Percentiles rank a stretch among this genome's conserved stretches.
Evolutionary conservation across 2,329 filamentous ascomycete genomes (phyloP).

Genomic region (Cercospora beticola): DNA sequence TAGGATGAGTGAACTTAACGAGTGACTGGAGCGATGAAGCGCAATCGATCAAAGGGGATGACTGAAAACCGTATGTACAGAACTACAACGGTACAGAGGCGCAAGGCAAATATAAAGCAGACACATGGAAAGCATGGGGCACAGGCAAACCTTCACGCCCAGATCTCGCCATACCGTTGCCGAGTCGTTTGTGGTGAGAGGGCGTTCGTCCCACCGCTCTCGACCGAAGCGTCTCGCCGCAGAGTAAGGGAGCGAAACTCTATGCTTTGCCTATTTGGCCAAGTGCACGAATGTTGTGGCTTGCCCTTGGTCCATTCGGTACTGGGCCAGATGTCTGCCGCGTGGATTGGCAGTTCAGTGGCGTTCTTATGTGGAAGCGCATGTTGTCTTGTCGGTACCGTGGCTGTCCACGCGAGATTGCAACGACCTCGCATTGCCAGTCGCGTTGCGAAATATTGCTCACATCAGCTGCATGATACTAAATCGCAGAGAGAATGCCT

Average conservation of each 20-base stretch:
- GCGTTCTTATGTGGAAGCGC: neutral
- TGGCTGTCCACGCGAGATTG: constrained; percentile 5
- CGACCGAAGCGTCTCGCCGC: constrained; percentile 9
- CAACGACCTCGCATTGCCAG: neutral
- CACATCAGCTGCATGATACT: neutral
- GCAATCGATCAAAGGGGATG: neutral
- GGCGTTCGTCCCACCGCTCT: constrained; percentile 9
- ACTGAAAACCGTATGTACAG: neutral
- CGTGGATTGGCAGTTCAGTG: constrained; percentile 3
- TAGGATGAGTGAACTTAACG: neutral
- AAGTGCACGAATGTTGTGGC: constrained; percentile 17
- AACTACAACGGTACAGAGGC: constrained; percentile 9
- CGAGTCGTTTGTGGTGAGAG: constrained; percentile 3
- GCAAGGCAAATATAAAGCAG: constrained; percentile 9
- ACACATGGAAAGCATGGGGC: neutral
- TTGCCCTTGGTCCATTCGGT: constrained; percentile 4
- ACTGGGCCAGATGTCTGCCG: constrained; percentile 7
- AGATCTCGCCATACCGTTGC: constrained; percentile 7
- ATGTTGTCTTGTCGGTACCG: constrained; percentile 6
- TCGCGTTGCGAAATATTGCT: neutral
- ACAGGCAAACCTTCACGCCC: neutral
- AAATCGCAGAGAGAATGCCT: neutral
- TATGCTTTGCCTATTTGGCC: constrained; percentile 11
- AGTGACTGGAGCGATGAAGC: constrained; percentile 5
- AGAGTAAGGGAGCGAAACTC: constrained; percentile 11